A percentile compares a stretch with the other conserved stretches of the same genome.
Evolutionary conservation across 75 land plant species (phyloP).

Genomic region (Isoetes taiwanensis): DNA sequence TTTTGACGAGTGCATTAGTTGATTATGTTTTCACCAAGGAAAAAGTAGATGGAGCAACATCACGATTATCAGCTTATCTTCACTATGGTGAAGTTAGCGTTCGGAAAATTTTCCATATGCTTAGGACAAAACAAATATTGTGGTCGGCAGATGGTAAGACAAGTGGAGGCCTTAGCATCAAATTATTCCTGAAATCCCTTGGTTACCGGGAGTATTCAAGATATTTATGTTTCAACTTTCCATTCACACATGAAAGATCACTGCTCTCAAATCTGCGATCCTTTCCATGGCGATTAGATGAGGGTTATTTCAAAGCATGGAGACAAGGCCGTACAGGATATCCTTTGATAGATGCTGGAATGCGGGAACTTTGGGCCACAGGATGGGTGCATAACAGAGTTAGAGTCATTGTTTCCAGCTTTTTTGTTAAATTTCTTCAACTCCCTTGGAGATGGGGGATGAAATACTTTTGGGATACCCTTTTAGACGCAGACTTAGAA

Average conservation of each 20-base stretch:
- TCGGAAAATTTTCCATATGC: background rate
- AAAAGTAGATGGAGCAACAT: background rate
- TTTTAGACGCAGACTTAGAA: background rate
- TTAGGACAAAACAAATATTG: background rate
- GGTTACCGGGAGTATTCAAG: background rate
- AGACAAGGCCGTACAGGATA: constrained; percentile 3
- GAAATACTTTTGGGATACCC: constrained; percentile 5
- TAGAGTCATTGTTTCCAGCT: background rate
- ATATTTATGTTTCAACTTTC: constrained; percentile 1
- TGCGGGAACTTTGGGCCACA: constrained; percentile 2
- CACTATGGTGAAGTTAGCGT: constrained; percentile 3
- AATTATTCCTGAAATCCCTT: background rate
- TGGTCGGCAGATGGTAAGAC: background rate
- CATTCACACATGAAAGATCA: constrained; percentile 2
- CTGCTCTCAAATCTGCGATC: background rate
- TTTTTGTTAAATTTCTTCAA: constrained; percentile 1
- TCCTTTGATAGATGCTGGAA: constrained; percentile 4
- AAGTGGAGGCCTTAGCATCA: background rate
- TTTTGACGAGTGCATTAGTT: background rate
- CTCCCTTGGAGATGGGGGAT: constrained; percentile 3
- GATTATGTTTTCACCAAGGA: background rate
- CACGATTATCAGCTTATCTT: background rate
- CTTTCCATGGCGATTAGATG: constrained; percentile 6
- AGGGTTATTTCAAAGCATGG: constrained; percentile 1
- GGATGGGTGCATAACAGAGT: background rate